Percentiles rank a stretch among this genome's conserved stretches.
phyloP scores from a whole-genome alignment of 495 filamentous ascomycete species.

The Durotheca rogersii region DNA sequence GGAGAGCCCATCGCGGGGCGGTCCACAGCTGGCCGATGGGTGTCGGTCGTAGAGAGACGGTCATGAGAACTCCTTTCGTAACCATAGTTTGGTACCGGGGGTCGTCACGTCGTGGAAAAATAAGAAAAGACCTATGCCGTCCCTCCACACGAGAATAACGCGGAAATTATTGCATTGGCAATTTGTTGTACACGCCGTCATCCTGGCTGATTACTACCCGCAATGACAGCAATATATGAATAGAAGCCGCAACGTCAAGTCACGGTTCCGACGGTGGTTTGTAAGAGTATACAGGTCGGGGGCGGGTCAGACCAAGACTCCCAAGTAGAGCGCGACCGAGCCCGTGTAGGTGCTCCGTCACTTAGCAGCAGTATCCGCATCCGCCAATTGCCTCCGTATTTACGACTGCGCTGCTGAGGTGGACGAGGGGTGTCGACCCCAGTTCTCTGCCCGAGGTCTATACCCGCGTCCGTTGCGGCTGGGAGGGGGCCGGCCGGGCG shows the following conservation, averaged over 20 bases:
- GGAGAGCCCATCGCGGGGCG: neutral
- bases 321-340: constrained; percentile 1
- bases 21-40: constrained; percentile 1
- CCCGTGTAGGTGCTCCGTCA: neutral
- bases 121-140: constrained; percentile 7
- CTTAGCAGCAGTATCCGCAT: no score
- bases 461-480: constrained; percentile 27
- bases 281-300: constrained; percentile 1
- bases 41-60: neutral
- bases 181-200: constrained; percentile 25
- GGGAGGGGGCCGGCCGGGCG: constrained; percentile 24
- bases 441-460: constrained; percentile 28
- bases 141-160: constrained; percentile 7
- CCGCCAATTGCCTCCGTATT: constrained; percentile 2
- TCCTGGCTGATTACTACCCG: constrained; percentile 14
- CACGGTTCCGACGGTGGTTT: constrained; percentile 1
- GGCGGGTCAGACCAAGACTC: neutral
- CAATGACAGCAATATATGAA: constrained; percentile 4
- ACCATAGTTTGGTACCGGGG: constrained; percentile 7
- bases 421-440: constrained; percentile 17
- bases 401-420: constrained; percentile 25
- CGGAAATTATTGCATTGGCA: constrained; percentile 10
- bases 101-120: constrained; percentile 12
- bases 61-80: constrained; percentile 3
- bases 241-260: constrained; percentile 14